Percentiles rank a stretch among this genome's conserved stretches.
Conservation (phyloP, 257 asterid genomes). For the Ajuga chamaepitys region DNA sequence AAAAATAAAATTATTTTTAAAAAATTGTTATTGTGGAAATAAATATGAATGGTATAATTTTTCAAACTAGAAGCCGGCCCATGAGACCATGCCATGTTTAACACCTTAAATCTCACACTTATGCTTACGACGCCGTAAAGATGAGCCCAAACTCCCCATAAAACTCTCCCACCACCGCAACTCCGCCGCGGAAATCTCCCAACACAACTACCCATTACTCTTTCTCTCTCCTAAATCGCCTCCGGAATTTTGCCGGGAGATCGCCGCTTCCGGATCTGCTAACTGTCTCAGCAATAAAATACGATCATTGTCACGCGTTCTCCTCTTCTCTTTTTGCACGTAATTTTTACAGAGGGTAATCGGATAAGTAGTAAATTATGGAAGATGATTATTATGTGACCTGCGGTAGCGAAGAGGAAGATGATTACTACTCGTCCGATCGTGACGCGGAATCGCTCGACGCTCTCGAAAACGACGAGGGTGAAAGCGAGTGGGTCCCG, state of each 20-base stretch:
- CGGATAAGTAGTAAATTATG: constrained; percentile 17
- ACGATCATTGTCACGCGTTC: background rate
- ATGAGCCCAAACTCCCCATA: background rate
- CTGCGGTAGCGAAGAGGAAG: constrained; percentile 36
- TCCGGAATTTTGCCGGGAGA: constrained; percentile 7
- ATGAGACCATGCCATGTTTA: too few relatives aligned
- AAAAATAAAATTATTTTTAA: too few relatives aligned
- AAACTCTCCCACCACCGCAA: too few relatives aligned
- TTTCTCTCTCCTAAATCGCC: constrained; percentile 8
- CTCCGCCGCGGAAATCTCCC: too few relatives aligned
- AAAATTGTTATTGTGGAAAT: too few relatives aligned
- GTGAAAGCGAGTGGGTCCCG: constrained; percentile 31
- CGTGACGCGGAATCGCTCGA: constrained; percentile 38
- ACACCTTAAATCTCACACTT: too few relatives aligned
- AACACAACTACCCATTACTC: too few relatives aligned
- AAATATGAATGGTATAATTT: too few relatives aligned
- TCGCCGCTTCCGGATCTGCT: constrained; percentile 5
- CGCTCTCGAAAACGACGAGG: constrained; percentile 48
- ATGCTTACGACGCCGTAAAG: constrained; percentile 47
- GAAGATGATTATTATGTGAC: constrained; percentile 38
- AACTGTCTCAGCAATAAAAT: background rate
- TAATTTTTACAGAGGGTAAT: background rate
- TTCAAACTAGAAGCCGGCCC: too few relatives aligned
- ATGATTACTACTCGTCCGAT: constrained; percentile 40
- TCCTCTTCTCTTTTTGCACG: background rate